Evolutionary conservation across 148 eudicot species (phyloP), one percentile per base, ranked within the genome.

Genomic region (Polygonum maritimum): DNA sequence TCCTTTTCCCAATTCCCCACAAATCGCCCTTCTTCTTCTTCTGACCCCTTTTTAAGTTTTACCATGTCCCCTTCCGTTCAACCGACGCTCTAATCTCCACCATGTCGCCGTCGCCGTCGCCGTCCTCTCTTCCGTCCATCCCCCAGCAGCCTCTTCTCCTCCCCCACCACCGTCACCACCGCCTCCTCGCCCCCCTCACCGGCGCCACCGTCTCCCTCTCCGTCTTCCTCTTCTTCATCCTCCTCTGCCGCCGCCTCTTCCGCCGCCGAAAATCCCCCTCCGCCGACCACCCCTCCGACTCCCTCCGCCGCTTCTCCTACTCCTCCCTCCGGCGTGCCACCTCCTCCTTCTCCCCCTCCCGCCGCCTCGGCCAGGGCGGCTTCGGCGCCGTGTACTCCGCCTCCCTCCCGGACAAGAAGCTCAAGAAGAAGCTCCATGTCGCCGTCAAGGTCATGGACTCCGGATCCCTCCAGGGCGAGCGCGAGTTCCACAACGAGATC

Each of bases 401-500:
- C 4, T 75, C 84, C 11, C 76, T 92, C 26, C 31, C 80, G 5
- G 45, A 45, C 39, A 48, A 15, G 12, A 54, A 35, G 44, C 75
- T 44, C 45, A 44, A 45, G 52, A 35, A 45, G 3, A 73, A 54
- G 75, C 78, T 67, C 35, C 76, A 69, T 1, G 83, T 88, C 49
- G 99, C 99, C 1, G 92, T 95, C n/a, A 95, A 95, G 80, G 73
- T 87, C 44, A 84, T 94, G 87, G 91, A 92, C 79, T 71, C 89
- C 33, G 92, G 93, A 2, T 94, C 97, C 7, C 78, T 94, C 12
- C 98, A 94, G 58, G 96, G 94, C 2, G 98, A 94, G 87, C 90
- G 98, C 5, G 98, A 94, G 79, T 95, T 95, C 76, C 96, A 92
- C 22, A 92, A 90, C 85, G 99, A 95, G 81, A 76, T 95, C 38